These are phyloP conservation scores for Cryptococcus sp. DNA, from an alignment of 1,284 basidiomycete species.

Conservation along the genomic window DNA sequence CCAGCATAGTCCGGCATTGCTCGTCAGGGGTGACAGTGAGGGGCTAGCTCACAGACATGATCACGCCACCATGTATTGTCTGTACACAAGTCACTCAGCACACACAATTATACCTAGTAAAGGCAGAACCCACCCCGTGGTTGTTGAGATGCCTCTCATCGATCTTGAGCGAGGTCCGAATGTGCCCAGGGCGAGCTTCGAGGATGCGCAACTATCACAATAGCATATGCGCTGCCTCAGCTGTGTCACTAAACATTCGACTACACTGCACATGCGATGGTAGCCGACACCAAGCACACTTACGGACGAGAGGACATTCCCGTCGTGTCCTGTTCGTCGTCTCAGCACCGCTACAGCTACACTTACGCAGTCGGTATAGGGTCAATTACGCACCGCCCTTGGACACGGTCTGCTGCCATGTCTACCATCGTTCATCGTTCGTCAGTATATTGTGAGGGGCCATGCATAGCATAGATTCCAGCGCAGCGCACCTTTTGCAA, in stretches of 20 bases:
- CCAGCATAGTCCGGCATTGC: slow-evolving; percentile 4
- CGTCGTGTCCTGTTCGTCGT: slow-evolving; percentile 29
- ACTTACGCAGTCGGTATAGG: no score
- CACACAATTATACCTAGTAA: not conserved
- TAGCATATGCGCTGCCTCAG: slow-evolving; percentile 10
- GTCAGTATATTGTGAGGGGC: slow-evolving; percentile 7
- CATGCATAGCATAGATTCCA: slow-evolving; percentile 23
- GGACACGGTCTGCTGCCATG: slow-evolving; percentile 34
- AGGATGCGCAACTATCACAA: slow-evolving; percentile 29
- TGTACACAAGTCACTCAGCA: slow-evolving; percentile 6
- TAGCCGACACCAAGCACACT: slow-evolving; percentile 1
- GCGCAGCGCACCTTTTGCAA: slow-evolving; percentile 22
- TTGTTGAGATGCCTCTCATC: slow-evolving; percentile 51
- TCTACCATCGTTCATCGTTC: not conserved
- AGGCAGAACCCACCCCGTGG: slow-evolving; percentile 38
- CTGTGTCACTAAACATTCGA: no score
- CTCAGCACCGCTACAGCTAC: not conserved
- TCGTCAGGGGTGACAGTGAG: not conserved
- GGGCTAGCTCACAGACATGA: slow-evolving; percentile 40
- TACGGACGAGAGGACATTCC: slow-evolving; percentile 34
- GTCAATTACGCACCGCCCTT: slow-evolving; percentile 35
- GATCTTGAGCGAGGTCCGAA: slow-evolving; percentile 42
- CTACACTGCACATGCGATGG: not conserved
- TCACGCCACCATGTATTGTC: slow-evolving; percentile 53
- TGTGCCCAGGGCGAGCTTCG: slow-evolving; percentile 44